phyloP scores from a whole-genome alignment of 148 eudicot species.

The Dianthus caryophyllus region DNA sequence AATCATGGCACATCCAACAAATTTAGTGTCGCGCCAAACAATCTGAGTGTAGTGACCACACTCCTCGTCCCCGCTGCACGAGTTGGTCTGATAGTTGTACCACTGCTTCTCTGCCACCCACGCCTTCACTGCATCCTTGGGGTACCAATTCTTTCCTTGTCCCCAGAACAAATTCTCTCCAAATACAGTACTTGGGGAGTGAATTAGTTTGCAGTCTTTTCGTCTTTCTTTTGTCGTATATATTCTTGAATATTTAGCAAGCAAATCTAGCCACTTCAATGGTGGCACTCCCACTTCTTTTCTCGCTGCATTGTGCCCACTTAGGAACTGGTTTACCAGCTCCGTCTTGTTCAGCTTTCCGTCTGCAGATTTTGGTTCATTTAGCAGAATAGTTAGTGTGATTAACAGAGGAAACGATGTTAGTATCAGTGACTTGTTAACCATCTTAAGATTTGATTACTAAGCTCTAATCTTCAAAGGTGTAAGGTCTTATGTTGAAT shows the following conservation, averaged over 20 bases:
- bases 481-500: neutral
- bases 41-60: no score
- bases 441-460: conserved; percentile 13
- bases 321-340: conserved; percentile 17
- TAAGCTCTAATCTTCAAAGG: neutral
- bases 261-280: conserved; percentile 20
- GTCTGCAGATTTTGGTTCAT: conserved; percentile 3
- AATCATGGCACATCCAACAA: conserved; percentile 24
- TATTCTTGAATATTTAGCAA: conserved; percentile 23
- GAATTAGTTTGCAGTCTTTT: conserved; percentile 23
- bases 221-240: conserved; percentile 22
- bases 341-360: conserved; percentile 19
- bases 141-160: conserved; percentile 10
- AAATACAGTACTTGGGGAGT: conserved; percentile 10
- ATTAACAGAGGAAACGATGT: neutral
- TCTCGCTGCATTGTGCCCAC: conserved; percentile 25
- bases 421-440: neutral
- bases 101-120: conserved; percentile 32
- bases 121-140: conserved; percentile 18
- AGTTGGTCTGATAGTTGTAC: conserved; percentile 16
- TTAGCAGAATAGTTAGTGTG: conserved; percentile 15
- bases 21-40: conserved; percentile 15
- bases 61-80: neutral
- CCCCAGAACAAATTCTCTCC: conserved; percentile 27
- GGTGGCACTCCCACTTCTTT: conserved; percentile 24